Evolutionary conservation across 176 grass and related monocot genomes (phyloP).

Genomic region (Cocos nucifera): DNA sequence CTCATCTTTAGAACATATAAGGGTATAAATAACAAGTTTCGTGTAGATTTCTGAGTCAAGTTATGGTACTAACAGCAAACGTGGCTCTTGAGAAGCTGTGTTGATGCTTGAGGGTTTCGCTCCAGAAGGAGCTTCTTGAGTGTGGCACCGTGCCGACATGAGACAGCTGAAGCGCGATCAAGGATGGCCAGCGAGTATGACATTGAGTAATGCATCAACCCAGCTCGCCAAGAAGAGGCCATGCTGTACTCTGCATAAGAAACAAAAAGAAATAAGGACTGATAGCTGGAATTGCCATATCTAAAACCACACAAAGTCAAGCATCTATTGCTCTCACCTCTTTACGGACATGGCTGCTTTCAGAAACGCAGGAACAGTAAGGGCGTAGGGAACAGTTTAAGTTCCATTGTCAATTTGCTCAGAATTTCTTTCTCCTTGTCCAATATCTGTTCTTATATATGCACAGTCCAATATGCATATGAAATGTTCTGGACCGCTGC

Average conservation of each 20-base stretch:
- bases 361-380: conserved; percentile 58
- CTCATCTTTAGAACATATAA: neutral
- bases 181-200: too few relatives aligned
- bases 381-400: conserved; percentile 52
- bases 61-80: conserved; percentile 29
- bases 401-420: conserved; percentile 47
- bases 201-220: conserved; percentile 42
- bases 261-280: neutral
- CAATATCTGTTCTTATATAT: conserved; percentile 8
- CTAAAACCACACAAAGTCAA: neutral
- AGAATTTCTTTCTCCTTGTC: conserved; percentile 5
- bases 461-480: neutral
- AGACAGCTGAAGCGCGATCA: conserved; percentile 9
- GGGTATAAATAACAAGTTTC: neutral
- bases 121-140: conserved; percentile 30
- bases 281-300: neutral
- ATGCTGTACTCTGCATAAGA: conserved; percentile 43
- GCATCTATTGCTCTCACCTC: conserved; percentile 18
- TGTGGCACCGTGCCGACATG: conserved; percentile 32
- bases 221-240: conserved; percentile 59
- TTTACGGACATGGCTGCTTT: conserved; percentile 40
- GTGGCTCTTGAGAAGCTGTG: conserved; percentile 27
- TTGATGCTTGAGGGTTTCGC: conserved; percentile 29
- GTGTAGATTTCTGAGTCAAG: neutral
- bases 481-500: conserved; percentile 8